Conservation (phyloP, 805 yeast genomes). For the Saccharomycopsis fermentans region DNA sequence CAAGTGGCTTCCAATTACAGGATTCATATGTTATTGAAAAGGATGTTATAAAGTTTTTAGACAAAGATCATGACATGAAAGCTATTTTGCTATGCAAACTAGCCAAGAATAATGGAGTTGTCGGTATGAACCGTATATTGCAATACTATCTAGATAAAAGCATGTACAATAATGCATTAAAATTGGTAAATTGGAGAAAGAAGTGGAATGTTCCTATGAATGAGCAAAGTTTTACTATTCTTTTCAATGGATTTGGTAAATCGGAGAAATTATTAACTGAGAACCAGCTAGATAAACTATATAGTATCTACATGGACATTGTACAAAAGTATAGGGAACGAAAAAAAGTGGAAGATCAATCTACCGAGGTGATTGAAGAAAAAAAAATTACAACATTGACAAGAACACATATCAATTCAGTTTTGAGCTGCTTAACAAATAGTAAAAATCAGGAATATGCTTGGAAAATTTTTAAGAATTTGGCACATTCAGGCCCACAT, state of each 20-base stretch:
- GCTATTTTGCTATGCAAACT: constrained; percentile 43
- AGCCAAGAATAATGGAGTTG: constrained; percentile 41
- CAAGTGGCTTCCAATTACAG: constrained; percentile 43
- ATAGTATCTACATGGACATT: constrained; percentile 4
- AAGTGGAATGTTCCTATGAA: constrained; percentile 51
- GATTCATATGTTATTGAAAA: constrained; percentile 48
- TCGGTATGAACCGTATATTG: constrained; percentile 54
- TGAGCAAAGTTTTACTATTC: constrained; percentile 36
- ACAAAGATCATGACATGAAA: constrained; percentile 38
- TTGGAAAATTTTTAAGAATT: constrained; percentile 29
- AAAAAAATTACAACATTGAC: constrained; percentile 22
- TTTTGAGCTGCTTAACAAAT: constrained; percentile 34
- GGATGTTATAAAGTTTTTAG: constrained; percentile 44
- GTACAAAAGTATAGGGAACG: constrained; percentile 3
- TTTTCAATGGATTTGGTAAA: constrained; percentile 37
- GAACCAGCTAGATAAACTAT: constrained; percentile 27
- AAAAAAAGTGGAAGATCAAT: not conserved
- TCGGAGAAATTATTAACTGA: constrained; percentile 25
- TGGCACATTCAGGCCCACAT: constrained; percentile 19
- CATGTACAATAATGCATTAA: constrained; percentile 39
- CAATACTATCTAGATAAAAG: constrained; percentile 36
- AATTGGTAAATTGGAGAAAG: constrained; percentile 42
- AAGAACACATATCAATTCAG: constrained; percentile 36
- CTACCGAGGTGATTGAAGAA: not conserved
- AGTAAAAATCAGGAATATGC: constrained; percentile 30